A percentile compares a stretch with the other conserved stretches of the same genome.
Evolutionary conservation across 305 asterid genomes (phyloP).

Genomic region (Rubia peregrina): DNA sequence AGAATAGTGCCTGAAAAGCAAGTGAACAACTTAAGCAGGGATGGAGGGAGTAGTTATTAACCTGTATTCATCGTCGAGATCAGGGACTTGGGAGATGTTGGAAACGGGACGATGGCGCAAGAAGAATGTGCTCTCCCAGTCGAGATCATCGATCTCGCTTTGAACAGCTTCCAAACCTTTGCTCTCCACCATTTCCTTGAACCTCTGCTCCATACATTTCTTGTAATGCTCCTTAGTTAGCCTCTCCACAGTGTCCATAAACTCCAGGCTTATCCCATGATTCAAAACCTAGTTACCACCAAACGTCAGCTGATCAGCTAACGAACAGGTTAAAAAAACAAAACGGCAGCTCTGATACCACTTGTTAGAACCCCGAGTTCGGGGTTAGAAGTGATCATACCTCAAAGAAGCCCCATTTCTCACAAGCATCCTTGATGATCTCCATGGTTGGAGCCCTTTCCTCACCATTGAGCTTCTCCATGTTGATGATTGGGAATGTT

Average conservation of each 20-base stretch:
- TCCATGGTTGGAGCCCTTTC: constrained; percentile 65
- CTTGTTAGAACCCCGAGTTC: not conserved
- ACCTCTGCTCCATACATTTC: constrained; percentile 64
- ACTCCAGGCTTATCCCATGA: constrained; percentile 67
- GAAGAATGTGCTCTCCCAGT: constrained; percentile 94
- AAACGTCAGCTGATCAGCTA: not conserved
- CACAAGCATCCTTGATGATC: constrained; percentile 73
- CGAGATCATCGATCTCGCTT: constrained; percentile 58
- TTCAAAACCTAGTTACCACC: constrained; percentile 40
- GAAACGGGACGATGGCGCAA: constrained; percentile 73
- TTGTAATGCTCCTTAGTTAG: constrained; percentile 76
- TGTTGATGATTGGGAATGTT: constrained; percentile 65
- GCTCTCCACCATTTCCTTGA: constrained; percentile 69
- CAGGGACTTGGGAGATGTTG: constrained; percentile 65
- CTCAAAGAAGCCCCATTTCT: constrained; percentile 99
- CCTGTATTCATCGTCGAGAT: constrained; percentile 78
- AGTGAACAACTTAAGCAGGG: too few relatives aligned
- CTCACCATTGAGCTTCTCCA: constrained; percentile 76
- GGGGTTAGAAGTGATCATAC: constrained; percentile 22
- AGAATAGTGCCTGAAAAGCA: too few relatives aligned
- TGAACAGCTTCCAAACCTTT: constrained; percentile 72
- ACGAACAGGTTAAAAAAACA: not conserved
- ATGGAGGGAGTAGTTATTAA: not conserved
- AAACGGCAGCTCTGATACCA: not conserved
- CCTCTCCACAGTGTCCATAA: constrained; percentile 76